Evolutionary conservation across 2,329 filamentous ascomycete genomes (phyloP), one percentile per base, ranked within the genome.

Genomic region (Claviceps purpurea): DNA sequence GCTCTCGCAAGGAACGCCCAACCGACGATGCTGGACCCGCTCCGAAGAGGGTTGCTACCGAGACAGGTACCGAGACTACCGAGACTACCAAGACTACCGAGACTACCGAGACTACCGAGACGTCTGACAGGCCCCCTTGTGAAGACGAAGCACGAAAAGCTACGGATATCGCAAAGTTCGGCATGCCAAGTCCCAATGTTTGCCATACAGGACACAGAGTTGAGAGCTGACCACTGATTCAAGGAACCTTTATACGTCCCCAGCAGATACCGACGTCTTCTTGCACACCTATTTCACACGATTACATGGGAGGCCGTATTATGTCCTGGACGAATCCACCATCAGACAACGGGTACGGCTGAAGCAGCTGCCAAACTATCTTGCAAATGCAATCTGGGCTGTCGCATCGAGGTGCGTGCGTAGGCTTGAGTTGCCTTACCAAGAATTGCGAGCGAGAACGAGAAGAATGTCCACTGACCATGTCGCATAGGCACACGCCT

Each of bases 301-400:
- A 49, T 80, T 90, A 41, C 88, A 95, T 64, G 85, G 84, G 49
- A 91, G 89, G 62, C 87, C 88, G 1, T 93, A 85, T 58, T 81
- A 87, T 61, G 83, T 94, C 50, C 72, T 95, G 3, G 87, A 94
- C 61, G 88, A 95, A 66, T 73, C 82, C 0, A 80, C 78, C 0
- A 82, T 86, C 10, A 77, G 88, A 52, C 86, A 90, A 66, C 76
- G 82, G 24, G 69, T 89, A 56, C 83, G 87, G 58, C 68, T 82
- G 10, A 82, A 82, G 48, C 83, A 87, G 60, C 68, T 91, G 4
- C 76, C 79, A 3, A 59, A 61, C 24, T 78, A 75, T 57, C 66
- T 82, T 43, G 64, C 76, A 6, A 70, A 75, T 59, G 76, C 78
- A 8, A 77, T 84, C 49, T 83, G 76, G 57, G 79, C 80, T 16